phyloP scores from a whole-genome alignment of 2,329 filamentous ascomycete species.

The Hymenoscyphus fructigenus region DNA sequence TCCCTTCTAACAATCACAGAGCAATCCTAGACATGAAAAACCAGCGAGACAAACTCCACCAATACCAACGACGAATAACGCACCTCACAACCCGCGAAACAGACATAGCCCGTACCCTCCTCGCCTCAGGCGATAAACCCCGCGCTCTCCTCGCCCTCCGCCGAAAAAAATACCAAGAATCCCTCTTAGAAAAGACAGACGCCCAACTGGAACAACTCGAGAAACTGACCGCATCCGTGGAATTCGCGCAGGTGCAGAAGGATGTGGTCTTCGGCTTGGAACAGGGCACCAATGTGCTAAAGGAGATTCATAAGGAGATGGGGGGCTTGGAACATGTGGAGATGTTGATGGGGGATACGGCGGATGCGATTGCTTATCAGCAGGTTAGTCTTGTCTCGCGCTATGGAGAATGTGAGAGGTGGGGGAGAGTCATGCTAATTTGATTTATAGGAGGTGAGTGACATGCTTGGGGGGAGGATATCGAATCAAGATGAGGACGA shows the following conservation, averaged over 20 bases:
- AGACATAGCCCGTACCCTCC: slow-evolving; percentile 78
- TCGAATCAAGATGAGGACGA: slow-evolving; percentile 96
- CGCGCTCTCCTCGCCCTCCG: slow-evolving; percentile 84
- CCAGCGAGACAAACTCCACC: slow-evolving; percentile 94
- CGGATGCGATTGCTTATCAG: slow-evolving; percentile 89
- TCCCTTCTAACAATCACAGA: slow-evolving; percentile 46
- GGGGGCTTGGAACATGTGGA: slow-evolving; percentile 91
- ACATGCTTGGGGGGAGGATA: slow-evolving; percentile 84
- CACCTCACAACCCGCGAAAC: slow-evolving; percentile 85
- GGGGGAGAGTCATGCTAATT: too few species aligned
- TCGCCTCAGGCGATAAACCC: slow-evolving; percentile 75
- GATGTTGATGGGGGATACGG: slow-evolving; percentile 89
- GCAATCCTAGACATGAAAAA: slow-evolving; percentile 97
- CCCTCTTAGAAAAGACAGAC: slow-evolving; percentile 84
- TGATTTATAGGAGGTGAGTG: slow-evolving; percentile 73
- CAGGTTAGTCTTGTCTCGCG: slow-evolving; percentile 54
- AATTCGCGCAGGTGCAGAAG: slow-evolving; percentile 96
- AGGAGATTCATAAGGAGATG: slow-evolving; percentile 94
- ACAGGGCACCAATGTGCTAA: slow-evolving; percentile 85
- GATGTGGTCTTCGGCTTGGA: slow-evolving; percentile 91
- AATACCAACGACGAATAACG: slow-evolving; percentile 89
- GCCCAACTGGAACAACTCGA: slow-evolving; percentile 92
- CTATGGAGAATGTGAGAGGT: background rate
- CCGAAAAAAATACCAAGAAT: slow-evolving; percentile 95
- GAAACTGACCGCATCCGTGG: slow-evolving; percentile 81